Percentiles rank a stretch among this genome's conserved stretches.
Evolutionary conservation across 345 rosid species (phyloP).

Genomic region (Cardamine resedifolia): DNA sequence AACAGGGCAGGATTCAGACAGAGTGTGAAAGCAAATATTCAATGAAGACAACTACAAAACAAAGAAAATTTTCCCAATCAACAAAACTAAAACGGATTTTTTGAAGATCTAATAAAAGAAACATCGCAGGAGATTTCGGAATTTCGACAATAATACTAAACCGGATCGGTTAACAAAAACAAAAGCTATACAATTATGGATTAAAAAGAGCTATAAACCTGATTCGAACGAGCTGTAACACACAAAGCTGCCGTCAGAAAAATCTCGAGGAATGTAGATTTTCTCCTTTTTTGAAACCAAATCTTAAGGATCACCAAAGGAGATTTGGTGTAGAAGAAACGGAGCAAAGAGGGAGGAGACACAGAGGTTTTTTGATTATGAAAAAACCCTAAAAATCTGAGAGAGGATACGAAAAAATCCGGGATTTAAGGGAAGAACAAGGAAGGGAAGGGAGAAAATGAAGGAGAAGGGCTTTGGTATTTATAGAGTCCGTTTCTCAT

Average conservation of each 20-base stretch:
- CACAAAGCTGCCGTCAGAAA: not conserved
- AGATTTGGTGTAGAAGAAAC: not conserved
- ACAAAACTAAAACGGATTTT: not conserved
- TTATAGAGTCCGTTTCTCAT: conserved; percentile 53
- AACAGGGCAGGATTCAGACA: not conserved
- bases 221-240: conserved; percentile 1
- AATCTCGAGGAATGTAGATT: conserved; percentile 9
- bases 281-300: conserved; percentile 14
- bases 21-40: not conserved
- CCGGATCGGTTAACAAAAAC: not conserved
- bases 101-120: not conserved
- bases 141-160: not conserved
- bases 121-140: not conserved
- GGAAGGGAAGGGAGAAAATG: conserved; percentile 31
- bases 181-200: too few species aligned
- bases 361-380: not conserved
- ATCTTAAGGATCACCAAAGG: conserved; percentile 9
- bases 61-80: not conserved
- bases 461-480: conserved; percentile 40
- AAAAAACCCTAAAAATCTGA: conserved; percentile 35
- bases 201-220: conserved; percentile 24
- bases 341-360: not conserved
- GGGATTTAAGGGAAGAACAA: conserved; percentile 16
- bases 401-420: not conserved
- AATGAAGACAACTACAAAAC: not conserved